phyloP scores from a whole-genome alignment of 2,329 filamentous ascomycete genomes.

The Talaromyces sp. region DNA sequence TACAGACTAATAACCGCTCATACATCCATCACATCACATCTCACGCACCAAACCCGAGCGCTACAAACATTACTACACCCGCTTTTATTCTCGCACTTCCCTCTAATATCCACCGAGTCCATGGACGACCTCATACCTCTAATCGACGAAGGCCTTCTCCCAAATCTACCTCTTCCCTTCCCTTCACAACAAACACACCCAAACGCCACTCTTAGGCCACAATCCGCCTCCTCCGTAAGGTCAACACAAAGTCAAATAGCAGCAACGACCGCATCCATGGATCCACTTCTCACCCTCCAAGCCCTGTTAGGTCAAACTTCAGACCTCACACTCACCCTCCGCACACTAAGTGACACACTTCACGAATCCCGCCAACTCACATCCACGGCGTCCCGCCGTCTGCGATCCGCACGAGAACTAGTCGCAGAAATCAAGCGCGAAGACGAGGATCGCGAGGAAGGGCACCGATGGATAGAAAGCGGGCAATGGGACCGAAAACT shows the following conservation, averaged over 20 bases:
- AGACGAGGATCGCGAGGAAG: slow-evolving; percentile 76
- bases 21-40: slow-evolving; percentile 56
- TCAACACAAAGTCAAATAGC: slow-evolving; percentile 23
- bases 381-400: slow-evolving; percentile 70
- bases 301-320: slow-evolving; percentile 66
- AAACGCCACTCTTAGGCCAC: slow-evolving; percentile 25
- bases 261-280: slow-evolving; percentile 22
- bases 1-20: slow-evolving; percentile 56
- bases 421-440: slow-evolving; percentile 81
- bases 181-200: slow-evolving; percentile 22
- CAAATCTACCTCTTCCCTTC: slow-evolving; percentile 50
- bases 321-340: slow-evolving; percentile 74
- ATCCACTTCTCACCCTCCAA: slow-evolving; percentile 61
- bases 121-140: slow-evolving; percentile 57
- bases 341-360: slow-evolving; percentile 81
- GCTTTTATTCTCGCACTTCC: slow-evolving; percentile 56
- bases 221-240: slow-evolving; percentile 28
- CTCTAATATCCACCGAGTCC: slow-evolving; percentile 50
- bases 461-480: slow-evolving; percentile 72
- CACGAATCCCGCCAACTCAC: slow-evolving; percentile 93
- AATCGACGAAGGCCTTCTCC: slow-evolving; percentile 50
- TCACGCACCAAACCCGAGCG: slow-evolving; percentile 58
- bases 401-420: slow-evolving; percentile 78
- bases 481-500: slow-evolving; percentile 81
- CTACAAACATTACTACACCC: slow-evolving; percentile 57